Evolutionary conservation across 441 rosid genomes (phyloP), one percentile per base, ranked within the genome.

Genomic region (Mallotus japonicus): DNA sequence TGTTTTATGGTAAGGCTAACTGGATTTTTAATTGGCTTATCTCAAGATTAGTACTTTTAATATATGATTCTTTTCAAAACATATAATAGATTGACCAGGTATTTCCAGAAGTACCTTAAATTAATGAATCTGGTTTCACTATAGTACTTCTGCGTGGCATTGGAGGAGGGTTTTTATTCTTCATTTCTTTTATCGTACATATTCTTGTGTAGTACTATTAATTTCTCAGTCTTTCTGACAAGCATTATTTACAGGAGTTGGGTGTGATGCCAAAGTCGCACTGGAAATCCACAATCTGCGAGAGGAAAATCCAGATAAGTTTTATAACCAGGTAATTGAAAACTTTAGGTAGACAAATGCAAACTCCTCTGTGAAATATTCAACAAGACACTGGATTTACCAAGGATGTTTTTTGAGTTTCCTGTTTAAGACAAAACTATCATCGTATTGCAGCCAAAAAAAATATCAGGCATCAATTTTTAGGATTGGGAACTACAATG

Each of bases 231-330:
- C 32, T 28, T 28, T 46, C 15, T 73, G n/a, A 37, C 3, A 62
- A 15, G 22, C 51, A 67, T 81, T 60, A 16, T 78, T 69, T 74
- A 47, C 85, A 95, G 99, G 98, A 72, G 82, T 93, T 67, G 99
- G 98, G 7, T 93, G 97, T 85, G 99, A 95, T 87, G 99, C 99
- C 3, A 95, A 93, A 89, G 97, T 95, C 40, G 98, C 98, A 70
- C 78, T 95, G 81, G 98, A 95, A 70, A 95, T 93, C 81, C 98
- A 93, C 84, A 95, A 89, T 80, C 80, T 93, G 65, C 87, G 97
- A 71, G 98, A 95, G 84, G 97, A 93, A 84, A 92, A 93, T 81
- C 98, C 97, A 42, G 98, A 95, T 73, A 90, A 87, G 81, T 95
- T 91, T 75, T 92, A 92, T 70, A 93, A 87, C 79, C 98, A 95